These are phyloP conservation scores for Scutellaria baicalensis DNA, from an alignment of 257 asterid species.

Conservation along the genomic window DNA sequence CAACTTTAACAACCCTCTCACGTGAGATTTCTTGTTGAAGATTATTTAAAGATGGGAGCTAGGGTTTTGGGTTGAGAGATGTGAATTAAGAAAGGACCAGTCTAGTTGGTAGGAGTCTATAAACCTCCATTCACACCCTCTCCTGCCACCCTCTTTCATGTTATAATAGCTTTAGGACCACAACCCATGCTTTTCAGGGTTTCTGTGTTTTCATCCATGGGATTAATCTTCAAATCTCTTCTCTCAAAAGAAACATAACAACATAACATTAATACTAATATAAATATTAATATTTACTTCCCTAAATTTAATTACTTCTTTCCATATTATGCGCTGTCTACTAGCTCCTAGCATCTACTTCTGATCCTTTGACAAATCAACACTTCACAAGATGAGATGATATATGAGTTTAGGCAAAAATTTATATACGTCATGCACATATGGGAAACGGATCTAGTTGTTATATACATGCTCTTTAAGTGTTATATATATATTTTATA, in stretches of 20 bases:
- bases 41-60: no score
- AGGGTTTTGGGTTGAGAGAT: background rate
- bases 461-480: no score
- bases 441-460: no score
- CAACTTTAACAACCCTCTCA: no score
- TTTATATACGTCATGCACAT: no score
- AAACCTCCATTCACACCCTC: slow-evolving; percentile 4
- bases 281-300: no score
- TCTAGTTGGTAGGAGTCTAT: slow-evolving; percentile 10
- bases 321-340: no score
- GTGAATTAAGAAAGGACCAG: slow-evolving; percentile 21
- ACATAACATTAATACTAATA: no score
- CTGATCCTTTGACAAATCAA: background rate
- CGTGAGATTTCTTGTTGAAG: no score
- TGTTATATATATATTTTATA: no score
- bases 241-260: slow-evolving; percentile 9
- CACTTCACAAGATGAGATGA: background rate
- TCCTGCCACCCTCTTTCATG: slow-evolving; percentile 8
- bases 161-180: slow-evolving; percentile 18
- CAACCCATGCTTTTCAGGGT: slow-evolving; percentile 6
- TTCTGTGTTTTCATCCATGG: background rate
- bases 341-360: background rate
- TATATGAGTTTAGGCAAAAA: no score
- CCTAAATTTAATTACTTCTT: no score
- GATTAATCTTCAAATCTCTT: slow-evolving; percentile 1